These are phyloP conservation scores for Arachis monticola DNA, from an alignment of 331 rosid species.

Conservation along the genomic window DNA sequence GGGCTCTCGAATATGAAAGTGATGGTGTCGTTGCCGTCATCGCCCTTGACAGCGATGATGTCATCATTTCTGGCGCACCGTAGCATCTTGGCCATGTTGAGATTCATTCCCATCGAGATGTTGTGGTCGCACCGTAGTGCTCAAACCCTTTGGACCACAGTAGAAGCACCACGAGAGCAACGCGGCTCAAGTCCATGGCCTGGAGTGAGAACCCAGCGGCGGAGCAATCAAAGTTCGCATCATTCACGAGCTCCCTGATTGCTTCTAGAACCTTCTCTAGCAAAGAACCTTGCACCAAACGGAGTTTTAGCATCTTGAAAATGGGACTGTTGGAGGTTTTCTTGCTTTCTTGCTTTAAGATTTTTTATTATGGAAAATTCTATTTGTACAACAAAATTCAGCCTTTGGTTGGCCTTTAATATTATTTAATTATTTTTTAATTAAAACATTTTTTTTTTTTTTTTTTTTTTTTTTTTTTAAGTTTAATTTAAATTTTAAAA, in stretches of 20 bases:
- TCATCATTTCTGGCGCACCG: slow-evolving; percentile 92
- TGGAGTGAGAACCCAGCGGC: slow-evolving; percentile 18
- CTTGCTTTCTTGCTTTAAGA: too few relatives aligned
- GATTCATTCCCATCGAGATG: slow-evolving; percentile 91
- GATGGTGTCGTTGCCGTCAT: slow-evolving; percentile 69
- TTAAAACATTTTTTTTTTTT: too few relatives aligned
- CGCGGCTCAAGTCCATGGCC: too few relatives aligned
- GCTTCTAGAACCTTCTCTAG: slow-evolving; percentile 92
- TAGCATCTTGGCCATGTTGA: slow-evolving; percentile 94
- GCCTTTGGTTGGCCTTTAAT: too few relatives aligned
- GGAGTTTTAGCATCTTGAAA: slow-evolving; percentile 75
- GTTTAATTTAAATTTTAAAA: too few relatives aligned
- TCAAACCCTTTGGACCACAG: slow-evolving; percentile 79
- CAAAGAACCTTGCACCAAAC: slow-evolving; percentile 81
- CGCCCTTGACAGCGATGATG: slow-evolving; percentile 87
- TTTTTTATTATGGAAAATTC: too few relatives aligned
- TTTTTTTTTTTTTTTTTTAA: too few relatives aligned
- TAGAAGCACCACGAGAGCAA: too few relatives aligned
- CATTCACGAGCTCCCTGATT: slow-evolving; percentile 83
- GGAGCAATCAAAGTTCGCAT: slow-evolving; percentile 98
- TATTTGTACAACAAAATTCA: too few relatives aligned
- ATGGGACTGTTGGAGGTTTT: too few relatives aligned
- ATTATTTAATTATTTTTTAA: too few relatives aligned
- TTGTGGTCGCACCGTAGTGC: slow-evolving; percentile 92
- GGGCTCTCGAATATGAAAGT: too few relatives aligned